phyloP scores from a whole-genome alignment of 2,329 filamentous ascomycete species.

The Hawksworthiomyces lignivorus region DNA sequence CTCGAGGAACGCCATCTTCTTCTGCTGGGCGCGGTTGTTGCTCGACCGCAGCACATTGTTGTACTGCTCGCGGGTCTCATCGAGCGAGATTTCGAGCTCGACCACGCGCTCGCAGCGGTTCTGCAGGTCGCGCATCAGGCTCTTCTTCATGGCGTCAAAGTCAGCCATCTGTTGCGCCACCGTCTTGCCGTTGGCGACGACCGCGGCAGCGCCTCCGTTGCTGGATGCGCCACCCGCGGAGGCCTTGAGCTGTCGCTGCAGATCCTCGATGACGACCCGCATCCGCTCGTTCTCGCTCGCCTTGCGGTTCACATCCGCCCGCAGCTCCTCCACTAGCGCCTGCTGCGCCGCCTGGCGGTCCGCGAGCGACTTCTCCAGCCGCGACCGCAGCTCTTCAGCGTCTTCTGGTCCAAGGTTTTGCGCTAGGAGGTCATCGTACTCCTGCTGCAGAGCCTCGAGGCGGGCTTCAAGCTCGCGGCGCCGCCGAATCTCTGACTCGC shows the following conservation, averaged over 20 bases:
- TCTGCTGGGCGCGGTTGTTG: conserved; percentile 97
- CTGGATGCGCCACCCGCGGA: conserved; percentile 29
- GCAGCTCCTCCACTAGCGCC: conserved; percentile 68
- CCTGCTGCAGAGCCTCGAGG: conserved; percentile 64
- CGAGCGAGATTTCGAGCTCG: conserved; percentile 93
- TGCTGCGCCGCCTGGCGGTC: conserved; percentile 67
- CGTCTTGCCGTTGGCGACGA: conserved; percentile 74
- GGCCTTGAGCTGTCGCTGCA: conserved; percentile 66
- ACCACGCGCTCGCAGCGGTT: conserved; percentile 97
- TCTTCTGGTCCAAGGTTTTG: conserved; percentile 72
- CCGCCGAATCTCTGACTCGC: conserved; percentile 58
- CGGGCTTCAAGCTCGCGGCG: conserved; percentile 70
- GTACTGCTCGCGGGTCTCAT: conserved; percentile 97
- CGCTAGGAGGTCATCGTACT: conserved; percentile 77
- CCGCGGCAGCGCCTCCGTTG: conserved; percentile 28
- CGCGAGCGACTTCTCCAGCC: conserved; percentile 68
- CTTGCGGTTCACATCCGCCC: conserved; percentile 67
- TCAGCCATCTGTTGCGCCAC: conserved; percentile 97
- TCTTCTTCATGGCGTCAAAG: conserved; percentile 99
- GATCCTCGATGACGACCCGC: conserved; percentile 70
- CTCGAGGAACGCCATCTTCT: conserved; percentile 99
- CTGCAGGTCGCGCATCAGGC: conserved; percentile 94
- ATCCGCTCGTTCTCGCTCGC: conserved; percentile 75
- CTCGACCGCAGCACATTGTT: conserved; percentile 95
- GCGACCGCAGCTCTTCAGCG: conserved; percentile 74